These are phyloP conservation scores for Iodosphaeria phyllophila DNA, from an alignment of 2,329 filamentous ascomycete species.

Conservation along the genomic window DNA sequence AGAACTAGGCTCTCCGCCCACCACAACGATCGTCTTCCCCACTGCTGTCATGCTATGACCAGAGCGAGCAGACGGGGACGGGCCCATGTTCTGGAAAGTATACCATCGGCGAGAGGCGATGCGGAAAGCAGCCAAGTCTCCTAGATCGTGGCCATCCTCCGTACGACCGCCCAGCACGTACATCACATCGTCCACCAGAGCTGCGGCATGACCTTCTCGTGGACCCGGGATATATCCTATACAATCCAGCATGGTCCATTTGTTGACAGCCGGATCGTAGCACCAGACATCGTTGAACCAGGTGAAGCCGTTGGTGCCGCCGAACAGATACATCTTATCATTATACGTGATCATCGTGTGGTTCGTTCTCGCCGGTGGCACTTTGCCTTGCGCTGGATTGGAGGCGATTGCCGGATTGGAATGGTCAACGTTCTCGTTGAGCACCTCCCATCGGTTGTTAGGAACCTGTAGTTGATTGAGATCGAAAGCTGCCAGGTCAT, in stretches of 20 bases:
- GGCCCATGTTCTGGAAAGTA: conserved; percentile 98
- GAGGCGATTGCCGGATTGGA: conserved; percentile 36
- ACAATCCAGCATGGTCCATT: conserved; percentile 80
- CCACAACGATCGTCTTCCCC: conserved; percentile 77
- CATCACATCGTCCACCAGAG: conserved; percentile 94
- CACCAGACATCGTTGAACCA: conserved; percentile 99
- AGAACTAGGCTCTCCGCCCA: conserved; percentile 88
- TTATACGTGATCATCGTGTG: conserved; percentile 84
- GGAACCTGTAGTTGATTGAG: conserved; percentile 85
- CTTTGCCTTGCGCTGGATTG: conserved; percentile 41
- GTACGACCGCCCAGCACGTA: conserved; percentile 96
- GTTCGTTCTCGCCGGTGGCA: conserved; percentile 83
- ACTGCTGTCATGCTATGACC: conserved; percentile 96
- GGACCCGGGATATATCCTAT: conserved; percentile 94
- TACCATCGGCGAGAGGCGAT: conserved; percentile 82
- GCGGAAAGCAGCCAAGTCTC: conserved; percentile 68
- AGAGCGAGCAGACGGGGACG: conserved; percentile 79
- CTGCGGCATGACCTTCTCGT: conserved; percentile 84
- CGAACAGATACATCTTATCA: conserved; percentile 92
- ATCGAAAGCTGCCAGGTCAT: conserved; percentile 88
- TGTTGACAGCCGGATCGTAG: conserved; percentile 68
- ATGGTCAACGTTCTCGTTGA: conserved; percentile 62
- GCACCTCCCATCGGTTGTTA: conserved; percentile 82
- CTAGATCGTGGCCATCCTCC: conserved; percentile 79
- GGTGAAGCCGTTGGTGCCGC: conserved; percentile 82